Evolutionary conservation across 306 rosid genomes (phyloP), one percentile per base, ranked within the genome.

Genomic region (Cucurbita argyrosperma): DNA sequence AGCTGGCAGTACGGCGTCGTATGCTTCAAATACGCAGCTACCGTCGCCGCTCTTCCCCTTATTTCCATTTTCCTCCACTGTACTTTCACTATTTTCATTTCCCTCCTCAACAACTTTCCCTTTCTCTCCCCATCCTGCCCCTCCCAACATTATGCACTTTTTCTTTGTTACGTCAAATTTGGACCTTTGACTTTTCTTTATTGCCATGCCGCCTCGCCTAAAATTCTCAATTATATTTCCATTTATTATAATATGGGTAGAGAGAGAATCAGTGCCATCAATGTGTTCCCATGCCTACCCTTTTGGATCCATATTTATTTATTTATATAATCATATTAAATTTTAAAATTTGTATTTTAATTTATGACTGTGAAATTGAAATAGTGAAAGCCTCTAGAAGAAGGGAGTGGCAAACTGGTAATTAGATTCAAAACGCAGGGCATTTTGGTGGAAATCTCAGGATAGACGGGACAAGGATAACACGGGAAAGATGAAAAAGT

Each of bases 1-100:
- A 87, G 91, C 87, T 87, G 87, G 84, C 82, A 73, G 74, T 84
- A 84, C 87, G 84, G 83, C 79, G 68, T 76, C 75, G 50, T 16
- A 68, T 69, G 45, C 54, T 47, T 57, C 74, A 49, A 69, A 77
- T 79, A 76, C 79, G 83, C 83, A 79, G 81, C 79, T 76, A 79
- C 79, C 81, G 81, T 76, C 81, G 79, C 81, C 81, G 85, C 73
- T 82, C 49, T 49, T 0, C 50, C 18, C 8, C 4, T 11, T 19
- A 50, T 55, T 43, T 8, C 12, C 21, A 66, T 30, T 23, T 49
- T 26, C 58, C 74, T 46, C 57, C 74, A 58, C 57, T 26, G 1
- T 4, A 68, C 11, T 68, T 68, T 68, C 73, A 46, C 42, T 68
- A 68, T 68, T 68, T 23, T 3, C 4, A 43, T 18, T 68, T 68